phyloP scores from a whole-genome alignment of 225 moss, liverwort and hornwort genomes.

The Marchantia paleacea region DNA sequence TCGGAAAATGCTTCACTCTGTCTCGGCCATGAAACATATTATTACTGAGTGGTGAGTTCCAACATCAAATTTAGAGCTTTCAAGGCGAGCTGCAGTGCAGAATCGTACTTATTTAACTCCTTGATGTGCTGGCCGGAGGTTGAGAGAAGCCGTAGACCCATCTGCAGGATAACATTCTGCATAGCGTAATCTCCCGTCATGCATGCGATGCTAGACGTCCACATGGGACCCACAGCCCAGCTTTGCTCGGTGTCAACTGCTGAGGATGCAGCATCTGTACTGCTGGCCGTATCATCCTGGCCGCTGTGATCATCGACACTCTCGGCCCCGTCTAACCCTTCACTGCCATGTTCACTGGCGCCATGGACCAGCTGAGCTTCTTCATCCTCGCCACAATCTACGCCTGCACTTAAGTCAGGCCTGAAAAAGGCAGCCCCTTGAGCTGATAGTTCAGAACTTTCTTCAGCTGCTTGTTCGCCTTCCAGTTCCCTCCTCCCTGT shows the following conservation, averaged over 20 bases:
- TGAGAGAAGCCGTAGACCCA: slow-evolving; percentile 95
- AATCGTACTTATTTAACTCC: slow-evolving; percentile 68
- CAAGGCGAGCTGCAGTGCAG: neutral
- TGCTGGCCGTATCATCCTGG: slow-evolving; percentile 29
- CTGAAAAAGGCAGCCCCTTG: neutral
- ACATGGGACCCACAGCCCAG: slow-evolving; percentile 38
- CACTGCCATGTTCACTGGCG: slow-evolving; percentile 31
- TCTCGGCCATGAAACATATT: no score
- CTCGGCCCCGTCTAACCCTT: neutral
- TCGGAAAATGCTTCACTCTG: no score
- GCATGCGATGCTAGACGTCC: slow-evolving; percentile 81
- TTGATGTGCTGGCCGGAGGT: slow-evolving; percentile 72
- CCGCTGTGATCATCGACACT: slow-evolving; percentile 8
- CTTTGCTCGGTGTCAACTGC: slow-evolving; percentile 53
- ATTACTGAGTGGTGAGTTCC: no score
- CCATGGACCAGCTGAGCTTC: slow-evolving; percentile 27
- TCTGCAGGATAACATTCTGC: slow-evolving; percentile 98
- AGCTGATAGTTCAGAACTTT: neutral
- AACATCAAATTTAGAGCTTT: neutral
- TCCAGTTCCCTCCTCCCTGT: slow-evolving; percentile 13
- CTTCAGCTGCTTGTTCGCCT: neutral
- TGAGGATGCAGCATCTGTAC: slow-evolving; percentile 38
- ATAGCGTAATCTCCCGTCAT: slow-evolving; percentile 91
- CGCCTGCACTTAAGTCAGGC: neutral
- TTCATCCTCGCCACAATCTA: slow-evolving; percentile 6